Conservation (phyloP, 2,329 filamentous ascomycete genomes). For the Stemphylium lycopersici region DNA sequence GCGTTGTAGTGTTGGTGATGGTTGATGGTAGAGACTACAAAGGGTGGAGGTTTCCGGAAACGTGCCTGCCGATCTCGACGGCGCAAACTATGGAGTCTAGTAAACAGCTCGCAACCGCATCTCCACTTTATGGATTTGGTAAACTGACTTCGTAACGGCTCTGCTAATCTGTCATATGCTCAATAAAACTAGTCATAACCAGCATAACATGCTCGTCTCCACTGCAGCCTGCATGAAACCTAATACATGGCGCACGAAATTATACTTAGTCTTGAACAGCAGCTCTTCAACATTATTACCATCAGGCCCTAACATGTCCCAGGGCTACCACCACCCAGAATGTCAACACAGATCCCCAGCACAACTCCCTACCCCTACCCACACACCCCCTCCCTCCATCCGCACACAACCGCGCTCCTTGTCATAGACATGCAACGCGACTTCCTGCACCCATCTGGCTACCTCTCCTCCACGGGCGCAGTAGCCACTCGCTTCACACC, state of each 20-base stretch:
- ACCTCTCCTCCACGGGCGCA: constrained; percentile 58
- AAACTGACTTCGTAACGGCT: not conserved
- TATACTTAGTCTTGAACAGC: too few relatives aligned
- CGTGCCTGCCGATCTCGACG: not conserved
- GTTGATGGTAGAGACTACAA: not conserved
- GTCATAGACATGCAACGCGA: constrained; percentile 64
- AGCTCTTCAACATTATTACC: not conserved
- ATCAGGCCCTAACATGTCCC: not conserved
- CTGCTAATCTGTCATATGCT: not conserved
- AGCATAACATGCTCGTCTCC: not conserved
- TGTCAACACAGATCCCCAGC: constrained; percentile 30
- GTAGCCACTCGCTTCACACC: constrained; percentile 48
- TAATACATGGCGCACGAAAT: too few relatives aligned
- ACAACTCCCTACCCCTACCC: constrained; percentile 51
- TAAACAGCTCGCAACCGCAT: not conserved
- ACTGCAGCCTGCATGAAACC: too few relatives aligned
- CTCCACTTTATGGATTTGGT: not conserved
- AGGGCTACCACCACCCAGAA: not conserved
- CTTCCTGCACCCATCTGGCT: constrained; percentile 57
- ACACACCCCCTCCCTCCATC: constrained; percentile 48
- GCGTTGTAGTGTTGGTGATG: not conserved
- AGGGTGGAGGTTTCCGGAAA: not conserved
- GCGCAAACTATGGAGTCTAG: not conserved
- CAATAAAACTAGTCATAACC: not conserved
- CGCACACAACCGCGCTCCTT: constrained; percentile 56